Conservation (phyloP, 73 alveolate genomes). For the Strombidium stylifer region DNA sequence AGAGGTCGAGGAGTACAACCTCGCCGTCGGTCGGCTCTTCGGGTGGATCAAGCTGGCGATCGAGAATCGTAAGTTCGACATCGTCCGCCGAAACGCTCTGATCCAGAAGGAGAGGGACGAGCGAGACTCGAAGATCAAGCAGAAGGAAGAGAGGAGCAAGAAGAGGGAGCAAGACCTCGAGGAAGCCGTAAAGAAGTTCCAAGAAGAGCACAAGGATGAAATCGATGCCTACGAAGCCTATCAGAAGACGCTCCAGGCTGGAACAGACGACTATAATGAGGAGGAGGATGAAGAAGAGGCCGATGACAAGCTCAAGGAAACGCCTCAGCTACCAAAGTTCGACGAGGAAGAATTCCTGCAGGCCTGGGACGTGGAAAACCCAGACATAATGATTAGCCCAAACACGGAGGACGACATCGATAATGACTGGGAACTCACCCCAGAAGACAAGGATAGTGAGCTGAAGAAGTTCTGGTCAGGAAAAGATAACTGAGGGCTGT, state of each 20-base stretch:
- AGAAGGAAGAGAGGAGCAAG: conserved; percentile 47
- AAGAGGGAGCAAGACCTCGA: conserved; percentile 30
- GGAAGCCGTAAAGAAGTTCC: conserved; percentile 50
- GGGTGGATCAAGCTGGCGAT: conserved; percentile 66
- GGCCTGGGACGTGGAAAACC: conserved; percentile 75
- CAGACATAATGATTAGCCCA: conserved; percentile 66
- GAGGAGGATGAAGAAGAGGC: conserved; percentile 51
- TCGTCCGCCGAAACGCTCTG: conserved; percentile 52
- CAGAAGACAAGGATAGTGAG: conserved; percentile 11
- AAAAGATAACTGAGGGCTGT: conserved; percentile 8
- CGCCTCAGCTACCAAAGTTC: conserved; percentile 44
- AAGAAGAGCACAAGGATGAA: conserved; percentile 46
- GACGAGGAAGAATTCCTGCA: conserved; percentile 63
- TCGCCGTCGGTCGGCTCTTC: conserved; percentile 59
- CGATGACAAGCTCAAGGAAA: conserved; percentile 46
- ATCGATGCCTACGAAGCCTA: conserved; percentile 43
- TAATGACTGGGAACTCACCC: conserved; percentile 67
- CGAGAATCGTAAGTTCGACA: conserved; percentile 73
- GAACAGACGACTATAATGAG: conserved; percentile 40
- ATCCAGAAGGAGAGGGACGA: conserved; percentile 57
- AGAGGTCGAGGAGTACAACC: conserved; percentile 80
- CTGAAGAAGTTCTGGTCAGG: background rate
- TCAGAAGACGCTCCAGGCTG: conserved; percentile 42
- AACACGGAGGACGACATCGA: conserved; percentile 75
- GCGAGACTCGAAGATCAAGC: conserved; percentile 55